Conservation (phyloP, 306 rosid genomes). For the Arachis stenosperma region DNA sequence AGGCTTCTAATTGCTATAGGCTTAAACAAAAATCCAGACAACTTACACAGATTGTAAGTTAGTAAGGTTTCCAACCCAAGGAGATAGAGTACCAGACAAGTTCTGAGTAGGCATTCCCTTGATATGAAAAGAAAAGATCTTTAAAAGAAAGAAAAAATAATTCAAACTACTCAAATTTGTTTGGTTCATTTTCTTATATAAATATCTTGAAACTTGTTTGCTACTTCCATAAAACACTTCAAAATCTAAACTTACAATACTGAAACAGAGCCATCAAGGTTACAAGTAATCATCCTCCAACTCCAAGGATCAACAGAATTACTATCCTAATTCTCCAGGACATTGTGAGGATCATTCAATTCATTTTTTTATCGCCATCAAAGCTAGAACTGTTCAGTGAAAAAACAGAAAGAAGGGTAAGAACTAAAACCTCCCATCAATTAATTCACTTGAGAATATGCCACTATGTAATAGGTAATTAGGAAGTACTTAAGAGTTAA, state of each 20-base stretch:
- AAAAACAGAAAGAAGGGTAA: no score
- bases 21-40: constrained; percentile 13
- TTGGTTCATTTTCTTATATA: no score
- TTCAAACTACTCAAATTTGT: not conserved
- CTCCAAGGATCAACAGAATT: no score
- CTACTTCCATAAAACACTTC: no score
- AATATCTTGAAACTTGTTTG: no score
- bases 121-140: constrained; percentile 33
- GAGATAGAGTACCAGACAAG: constrained; percentile 73
- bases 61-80: constrained; percentile 47
- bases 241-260: no score
- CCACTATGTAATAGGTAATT: constrained; percentile 26
- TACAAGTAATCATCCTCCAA: no score
- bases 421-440: not conserved
- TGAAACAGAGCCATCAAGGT: no score
- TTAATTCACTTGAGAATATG: constrained; percentile 17
- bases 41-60: constrained; percentile 92
- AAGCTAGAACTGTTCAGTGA: no score
- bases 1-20: constrained; percentile 68
- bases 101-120: constrained; percentile 98
- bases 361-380: no score
- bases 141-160: constrained; percentile 20
- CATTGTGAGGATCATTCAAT: no score
- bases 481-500: constrained; percentile 12
- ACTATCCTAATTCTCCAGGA: no score